Conservation (phyloP, 2,329 filamentous ascomycete species). For the Cryphonectria carpinicola region DNA sequence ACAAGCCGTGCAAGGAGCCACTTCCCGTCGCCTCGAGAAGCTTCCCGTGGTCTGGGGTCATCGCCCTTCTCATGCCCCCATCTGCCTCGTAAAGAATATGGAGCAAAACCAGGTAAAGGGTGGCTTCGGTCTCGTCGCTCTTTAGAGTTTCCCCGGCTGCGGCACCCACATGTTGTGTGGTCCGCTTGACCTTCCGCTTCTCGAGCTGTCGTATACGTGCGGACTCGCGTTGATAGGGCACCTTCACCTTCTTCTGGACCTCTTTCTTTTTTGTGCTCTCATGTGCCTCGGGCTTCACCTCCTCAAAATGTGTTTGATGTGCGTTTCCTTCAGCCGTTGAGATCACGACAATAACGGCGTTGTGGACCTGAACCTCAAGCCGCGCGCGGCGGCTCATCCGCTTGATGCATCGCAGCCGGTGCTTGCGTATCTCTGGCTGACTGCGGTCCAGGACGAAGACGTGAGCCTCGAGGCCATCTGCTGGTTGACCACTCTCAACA, state of each 20-base stretch:
- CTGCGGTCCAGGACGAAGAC: conserved; percentile 4
- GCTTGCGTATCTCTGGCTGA: conserved; percentile 5
- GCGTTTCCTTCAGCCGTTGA: not conserved
- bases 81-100: not conserved
- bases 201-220: not conserved
- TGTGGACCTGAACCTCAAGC: not conserved
- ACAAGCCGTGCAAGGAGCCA: not conserved
- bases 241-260: not conserved
- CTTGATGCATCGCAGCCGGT: conserved; percentile 17
- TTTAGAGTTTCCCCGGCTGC: not conserved
- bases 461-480: conserved; percentile 8
- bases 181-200: not conserved
- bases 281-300: not conserved
- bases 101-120: not conserved
- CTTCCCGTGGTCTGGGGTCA: not conserved
- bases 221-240: not conserved
- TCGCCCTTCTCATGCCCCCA: not conserved
- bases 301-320: no score
- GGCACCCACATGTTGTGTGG: not conserved
- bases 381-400: not conserved
- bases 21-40: not conserved
- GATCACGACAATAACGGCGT: conserved; percentile 1
- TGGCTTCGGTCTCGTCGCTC: not conserved
- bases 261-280: not conserved
- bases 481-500: not conserved